Evolutionary conservation across 495 filamentous ascomycete species (phyloP), one percentile per base, ranked within the genome.

Genomic region (Penicillium cinerascens): DNA sequence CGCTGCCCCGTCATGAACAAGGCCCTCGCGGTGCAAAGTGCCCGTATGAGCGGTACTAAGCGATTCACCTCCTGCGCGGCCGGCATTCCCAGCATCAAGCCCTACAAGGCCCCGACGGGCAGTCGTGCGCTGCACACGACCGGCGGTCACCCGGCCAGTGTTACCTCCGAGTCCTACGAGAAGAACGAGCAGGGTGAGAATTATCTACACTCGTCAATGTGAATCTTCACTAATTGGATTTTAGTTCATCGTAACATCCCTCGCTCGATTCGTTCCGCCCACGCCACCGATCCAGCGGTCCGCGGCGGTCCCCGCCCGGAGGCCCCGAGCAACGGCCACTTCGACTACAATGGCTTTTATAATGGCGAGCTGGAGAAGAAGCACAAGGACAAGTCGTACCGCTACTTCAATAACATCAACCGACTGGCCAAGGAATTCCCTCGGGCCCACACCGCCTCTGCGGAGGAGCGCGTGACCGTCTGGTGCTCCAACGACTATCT

Each of bases 361-460:
- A 67, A 85, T 33, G 71, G 70, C 37, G 92, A 98, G 67, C 73
- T 98, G 51, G 90, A 95, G 59, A 97, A 96, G 84, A 98, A 98
- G 74, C 95, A 95, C 82, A 91, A 96, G 78, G 95, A 98, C 79
- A 97, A 96, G 76, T 95, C 90, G 35, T 98, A 98, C 77, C 89
- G 93, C 60, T 97, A 98, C 78, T 98, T 98, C 82, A 98, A 98
- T 78, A 98, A 98, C 78, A 98, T 98, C 84, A 98, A 98, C 67
- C 89, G 93, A 20, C 79, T 98, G 51, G 93, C 95, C 50, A 87
- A 95, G 74, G 89, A 97, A 55, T 98, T 98, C 63, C 93, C 93
- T 20, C 88, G 87, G 37, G 93, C 93, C 16, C 93, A 98, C 69
- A 93, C 93, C 74, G 80, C 91, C 13, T 85, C 76, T 41, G 81